These are phyloP conservation scores for Osmanthus fragrans DNA, from an alignment of 257 asterid species.

Conservation along the genomic window DNA sequence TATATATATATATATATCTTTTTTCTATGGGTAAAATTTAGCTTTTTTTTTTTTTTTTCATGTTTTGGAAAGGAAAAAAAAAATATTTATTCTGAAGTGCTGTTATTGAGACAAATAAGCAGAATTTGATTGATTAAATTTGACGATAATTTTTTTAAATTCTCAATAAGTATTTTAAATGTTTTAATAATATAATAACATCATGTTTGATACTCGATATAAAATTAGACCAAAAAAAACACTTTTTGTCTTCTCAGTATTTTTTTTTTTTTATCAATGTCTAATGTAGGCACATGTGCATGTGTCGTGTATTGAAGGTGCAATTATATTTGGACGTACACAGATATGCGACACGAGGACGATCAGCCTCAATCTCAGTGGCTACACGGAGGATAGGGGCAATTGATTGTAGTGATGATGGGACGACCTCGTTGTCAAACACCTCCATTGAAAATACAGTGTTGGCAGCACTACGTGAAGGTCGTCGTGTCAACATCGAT, in stretches of 20 bases:
- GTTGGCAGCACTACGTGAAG: conserved; percentile 88
- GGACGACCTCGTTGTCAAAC: conserved; percentile 93
- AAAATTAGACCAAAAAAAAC: fast-evolving
- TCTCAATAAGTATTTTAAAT: no score
- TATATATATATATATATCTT: no score
- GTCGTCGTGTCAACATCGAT: conserved; percentile 63
- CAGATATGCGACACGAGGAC: conserved; percentile 92
- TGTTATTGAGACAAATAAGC: no score
- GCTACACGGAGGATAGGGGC: conserved; percentile 97
- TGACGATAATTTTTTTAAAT: not conserved
- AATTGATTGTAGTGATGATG: conserved; percentile 87
- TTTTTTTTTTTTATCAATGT: no score
- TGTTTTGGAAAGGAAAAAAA: no score
- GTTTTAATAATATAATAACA: no score
- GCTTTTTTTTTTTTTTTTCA: no score
- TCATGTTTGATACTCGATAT: no score
- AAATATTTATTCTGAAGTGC: no score
- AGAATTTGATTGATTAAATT: not conserved
- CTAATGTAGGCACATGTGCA: not conserved
- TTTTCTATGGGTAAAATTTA: no score
- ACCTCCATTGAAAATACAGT: conserved; percentile 91
- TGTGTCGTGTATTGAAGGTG: no score
- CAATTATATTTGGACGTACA: conserved; percentile 42
- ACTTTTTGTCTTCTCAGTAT: no score
- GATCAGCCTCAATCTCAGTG: conserved; percentile 70